Base-by-base conservation (phyloP, 352 stramenopile genomes). In the Phytophthora nicotianae region DNA sequence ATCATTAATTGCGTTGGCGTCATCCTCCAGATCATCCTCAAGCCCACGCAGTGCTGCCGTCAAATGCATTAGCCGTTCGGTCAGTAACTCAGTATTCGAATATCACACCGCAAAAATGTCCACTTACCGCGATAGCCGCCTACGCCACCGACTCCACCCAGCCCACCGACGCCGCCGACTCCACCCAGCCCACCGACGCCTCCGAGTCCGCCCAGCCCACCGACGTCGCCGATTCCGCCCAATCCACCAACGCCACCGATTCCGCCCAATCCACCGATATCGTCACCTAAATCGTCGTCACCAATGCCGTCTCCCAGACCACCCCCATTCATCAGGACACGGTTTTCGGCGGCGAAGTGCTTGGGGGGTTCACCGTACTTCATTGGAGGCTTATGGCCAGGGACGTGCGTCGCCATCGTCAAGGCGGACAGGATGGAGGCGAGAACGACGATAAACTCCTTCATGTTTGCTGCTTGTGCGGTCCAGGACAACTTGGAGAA, bases 21-120 rank as follows among this genome's bases (percentile, higher is more conserved):
- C 46, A 8, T 53, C n/a, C 1, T 16, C 26, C 37, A 64, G 4
- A 6, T 62, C 59, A 45, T 62, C 49, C n/a, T 21, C 32, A 16
- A 62, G 3, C 13, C 60, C 60, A 17, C 65, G 60, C 47, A 75
- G 43, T 8, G 56, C 67, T 75, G 35, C 29, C 56, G 6, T 47
- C 14, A 40, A 43, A 26, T 7, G 37, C 7, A 62, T 42, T 3
- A 35, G 24, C 20, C 21, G 29, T 52, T 41, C 32, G 19, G 7
- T 62, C 21, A 62, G 10, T 46, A 37, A 33, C 16, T 35, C 16
- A 29, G 8, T 5, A 29, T 17, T 2, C 43, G 13, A 42, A 19
- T 11, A 21, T 38, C 14, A 24, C 2, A 9, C 27, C n/a, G n/a
- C 20, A 35, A 29, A 50, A 2, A 1, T 37, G 9, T 6, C 33